Evolutionary conservation across 2,329 filamentous ascomycete species (phyloP).

Genomic region (Fusarium metavorans): DNA sequence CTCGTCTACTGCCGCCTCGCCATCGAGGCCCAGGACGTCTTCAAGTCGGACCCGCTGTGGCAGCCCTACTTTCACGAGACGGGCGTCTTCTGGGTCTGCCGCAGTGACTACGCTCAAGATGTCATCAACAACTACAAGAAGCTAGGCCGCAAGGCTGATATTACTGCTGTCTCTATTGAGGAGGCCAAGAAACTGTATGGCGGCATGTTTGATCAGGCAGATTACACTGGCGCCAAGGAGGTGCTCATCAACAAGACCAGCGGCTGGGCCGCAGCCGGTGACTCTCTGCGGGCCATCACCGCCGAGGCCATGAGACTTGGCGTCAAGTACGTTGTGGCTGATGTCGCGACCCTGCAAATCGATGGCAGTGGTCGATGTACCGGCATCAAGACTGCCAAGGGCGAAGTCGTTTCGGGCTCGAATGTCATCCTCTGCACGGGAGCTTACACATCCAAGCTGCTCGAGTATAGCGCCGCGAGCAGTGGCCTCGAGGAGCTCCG

Average conservation of each 20-base stretch:
- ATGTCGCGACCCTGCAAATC: constrained; percentile 62
- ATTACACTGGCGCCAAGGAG: constrained; percentile 69
- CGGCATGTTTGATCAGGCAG: constrained; percentile 70
- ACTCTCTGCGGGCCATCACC: constrained; percentile 67
- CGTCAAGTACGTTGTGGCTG: constrained; percentile 68
- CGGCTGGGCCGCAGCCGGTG: constrained; percentile 73
- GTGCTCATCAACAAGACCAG: constrained; percentile 71
- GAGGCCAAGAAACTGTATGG: constrained; percentile 64
- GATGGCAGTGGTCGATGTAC: constrained; percentile 56
- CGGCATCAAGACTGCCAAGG: constrained; percentile 63
- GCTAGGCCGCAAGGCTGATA: constrained; percentile 54
- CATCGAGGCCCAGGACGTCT: constrained; percentile 74
- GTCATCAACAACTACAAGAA: constrained; percentile 66
- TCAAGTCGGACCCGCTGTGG: constrained; percentile 68
- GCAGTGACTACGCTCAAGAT: constrained; percentile 61
- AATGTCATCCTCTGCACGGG: constrained; percentile 67
- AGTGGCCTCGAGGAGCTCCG: constrained; percentile 62
- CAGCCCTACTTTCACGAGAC: constrained; percentile 68
- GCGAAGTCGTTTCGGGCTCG: constrained; percentile 59
- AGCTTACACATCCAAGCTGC: constrained; percentile 68
- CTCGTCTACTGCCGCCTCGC: constrained; percentile 73
- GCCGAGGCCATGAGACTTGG: constrained; percentile 64
- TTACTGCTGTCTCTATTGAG: constrained; percentile 59
- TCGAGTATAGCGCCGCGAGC: constrained; percentile 62
- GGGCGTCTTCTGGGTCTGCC: constrained; percentile 69